Evolutionary conservation across 1,284 basidiomycete species (phyloP), one percentile per base, ranked within the genome.

Genomic region (Schizophyllum amplum): DNA sequence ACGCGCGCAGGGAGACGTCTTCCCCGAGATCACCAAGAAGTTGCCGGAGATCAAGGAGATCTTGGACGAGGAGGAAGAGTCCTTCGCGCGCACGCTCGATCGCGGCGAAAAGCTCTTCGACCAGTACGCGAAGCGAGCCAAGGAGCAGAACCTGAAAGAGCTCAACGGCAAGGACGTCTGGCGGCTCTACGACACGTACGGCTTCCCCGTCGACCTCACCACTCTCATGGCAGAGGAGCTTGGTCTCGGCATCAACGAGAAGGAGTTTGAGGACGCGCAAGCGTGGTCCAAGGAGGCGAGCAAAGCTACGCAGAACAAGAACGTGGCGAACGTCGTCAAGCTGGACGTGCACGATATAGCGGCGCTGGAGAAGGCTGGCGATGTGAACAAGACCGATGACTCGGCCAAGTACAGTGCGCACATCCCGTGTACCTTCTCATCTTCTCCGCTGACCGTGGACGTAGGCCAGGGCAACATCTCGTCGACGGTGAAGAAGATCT

Each of bases 131-230:
- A 71, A 76, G 24, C 80, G 82, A 54, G 86, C 94, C 7, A 79
- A 79, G 61, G 80, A 87, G 52, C 77, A 80, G 51, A 86, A 85
- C 13, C 66, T 75, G 7, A 89, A 79, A 56, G 81, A 85, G 62
- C 83, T 99, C 50, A 86, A 80, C 62, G 96, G 96, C 17, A 87
- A 87, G 66, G 96, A 99, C 67, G 92, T 98, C 24, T 99, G 96
- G 96, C 83, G 92, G 26, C 75, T 99, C 55, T 99, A 99, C 71
- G 97, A 99, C 71, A 99, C 97, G 0, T 99, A 92, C 69, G 96
- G 96, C 48, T 99, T 99, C 78, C 97, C 96, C 0, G 94, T 94
- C 55, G 96, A 99, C 69, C 76, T 99, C 46, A 99, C 97, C 1
- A 86, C 91, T 56, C 80, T 99, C 62, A 99, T 99, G 96, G 96